Percentiles rank a stretch among this genome's conserved stretches.
Evolutionary conservation across 495 filamentous ascomycete genomes (phyloP).

Genomic region (Tetracladium marchalianum): DNA sequence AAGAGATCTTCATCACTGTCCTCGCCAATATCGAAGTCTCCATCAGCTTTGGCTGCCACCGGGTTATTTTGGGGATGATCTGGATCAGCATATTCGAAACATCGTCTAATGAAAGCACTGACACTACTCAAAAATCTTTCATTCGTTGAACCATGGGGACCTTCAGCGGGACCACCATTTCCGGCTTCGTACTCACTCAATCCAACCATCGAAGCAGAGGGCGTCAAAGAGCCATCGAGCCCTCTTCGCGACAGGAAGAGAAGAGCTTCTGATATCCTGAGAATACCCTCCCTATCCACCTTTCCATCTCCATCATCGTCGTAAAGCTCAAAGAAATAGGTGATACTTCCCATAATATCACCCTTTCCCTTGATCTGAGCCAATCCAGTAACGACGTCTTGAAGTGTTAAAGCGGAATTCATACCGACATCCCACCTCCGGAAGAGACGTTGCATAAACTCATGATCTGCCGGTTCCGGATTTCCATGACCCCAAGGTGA

Average conservation of each 20-base stretch:
- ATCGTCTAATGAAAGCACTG: conserved; percentile 88
- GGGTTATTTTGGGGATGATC: conserved; percentile 49
- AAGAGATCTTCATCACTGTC: conserved; percentile 65
- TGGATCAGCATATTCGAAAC: conserved; percentile 97
- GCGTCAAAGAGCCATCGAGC: conserved; percentile 59
- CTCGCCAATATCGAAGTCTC: conserved; percentile 68
- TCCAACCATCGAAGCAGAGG: conserved; percentile 28
- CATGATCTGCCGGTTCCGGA: conserved; percentile 83
- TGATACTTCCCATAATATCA: conserved; percentile 95
- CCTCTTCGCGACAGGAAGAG: conserved; percentile 86
- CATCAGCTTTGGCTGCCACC: conserved; percentile 23
- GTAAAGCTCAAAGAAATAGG: conserved; percentile 94
- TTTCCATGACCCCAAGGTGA: conserved; percentile 65
- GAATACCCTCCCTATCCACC: conserved; percentile 93
- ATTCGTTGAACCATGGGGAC: conserved; percentile 25
- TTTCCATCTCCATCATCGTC: conserved; percentile 86
- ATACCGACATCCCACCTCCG: conserved; percentile 75
- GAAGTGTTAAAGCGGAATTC: conserved; percentile 65
- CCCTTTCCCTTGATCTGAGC: conserved; percentile 82
- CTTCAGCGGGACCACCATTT: conserved; percentile 15
- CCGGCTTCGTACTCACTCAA: conserved; percentile 25
- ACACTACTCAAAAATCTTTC: conserved; percentile 86
- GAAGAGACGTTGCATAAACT: conserved; percentile 88
- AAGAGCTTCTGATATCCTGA: conserved; percentile 88
- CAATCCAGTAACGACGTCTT: conserved; percentile 84